Evolutionary conservation across 1,139 yeast species (phyloP), one percentile per base, ranked within the genome.

Genomic region (Citeromyces siamensis): DNA sequence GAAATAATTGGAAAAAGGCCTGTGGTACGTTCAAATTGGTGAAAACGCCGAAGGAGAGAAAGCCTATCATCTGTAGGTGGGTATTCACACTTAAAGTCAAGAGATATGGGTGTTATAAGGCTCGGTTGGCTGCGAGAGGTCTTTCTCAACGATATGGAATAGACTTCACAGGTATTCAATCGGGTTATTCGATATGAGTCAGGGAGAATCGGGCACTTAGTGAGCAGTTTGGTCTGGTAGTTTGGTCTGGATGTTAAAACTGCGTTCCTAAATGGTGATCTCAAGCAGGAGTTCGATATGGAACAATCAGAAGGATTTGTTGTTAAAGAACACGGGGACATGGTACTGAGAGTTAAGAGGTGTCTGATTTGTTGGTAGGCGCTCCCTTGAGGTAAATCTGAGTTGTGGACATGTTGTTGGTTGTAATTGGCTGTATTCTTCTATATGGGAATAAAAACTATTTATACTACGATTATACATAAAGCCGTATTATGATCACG

Each of bases 211-310:
- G 10, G 21, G 37, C 40, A 6, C 16, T 38, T 2, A 36, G 34
- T 33, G 40, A 38, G 3, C 35, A 38, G 18, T 36, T 17, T 18
- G 9, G 3, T 6, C 18, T 31, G 6, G 9, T 8, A 5, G 22
- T 40, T 33, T 33, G 37, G 35, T 28, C 33, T 37, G 37, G 37
- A 35, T 35, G 35, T 36, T 21, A 19, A 23, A 14, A 39, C 41
- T 14, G 34, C 39, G 8, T 39, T 39, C 31, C 19, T 47, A 13
- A 43, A 48, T 37, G 51, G 50, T 7, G 40, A 37, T 4, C 32
- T 50, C 9, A 40, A 40, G 19, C 46, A 45, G 32, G 45, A 42
- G 7, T 37, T 48, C 19, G 49, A 42, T 36, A 42, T 49, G 44
- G 14, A 19, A 6, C 48, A 40, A 22, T 48, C 52, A 3, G 37